Evolutionary conservation across 805 yeast species (phyloP).

Genomic region (Jamesozyma spencerorum): DNA sequence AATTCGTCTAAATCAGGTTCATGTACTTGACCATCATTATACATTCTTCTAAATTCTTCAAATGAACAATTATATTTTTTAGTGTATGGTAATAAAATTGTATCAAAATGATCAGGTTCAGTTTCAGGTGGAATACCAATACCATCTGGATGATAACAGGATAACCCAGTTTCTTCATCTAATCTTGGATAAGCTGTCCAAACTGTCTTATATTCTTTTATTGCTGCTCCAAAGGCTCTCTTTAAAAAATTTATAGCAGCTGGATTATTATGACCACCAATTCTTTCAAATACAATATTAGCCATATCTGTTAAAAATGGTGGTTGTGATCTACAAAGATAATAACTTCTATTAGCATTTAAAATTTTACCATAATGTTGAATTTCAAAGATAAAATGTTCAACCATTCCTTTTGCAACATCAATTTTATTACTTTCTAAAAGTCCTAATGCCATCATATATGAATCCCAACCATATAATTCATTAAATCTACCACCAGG

Average conservation of each 20-base stretch:
- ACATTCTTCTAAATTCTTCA: constrained; percentile 57
- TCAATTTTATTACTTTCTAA: constrained; percentile 55
- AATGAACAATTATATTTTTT: constrained; percentile 48
- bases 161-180: constrained; percentile 66
- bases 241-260: constrained; percentile 52
- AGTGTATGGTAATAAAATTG: constrained; percentile 60
- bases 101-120: constrained; percentile 77
- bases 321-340: constrained; percentile 87
- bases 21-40: constrained; percentile 52
- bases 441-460: constrained; percentile 81
- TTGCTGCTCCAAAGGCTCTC: constrained; percentile 66
- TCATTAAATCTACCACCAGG: constrained; percentile 98
- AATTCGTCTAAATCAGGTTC: constrained; percentile 86
- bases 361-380: constrained; percentile 83
- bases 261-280: constrained; percentile 39
- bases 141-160: constrained; percentile 86
- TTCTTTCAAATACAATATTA: constrained; percentile 51
- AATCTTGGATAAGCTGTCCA: constrained; percentile 73
- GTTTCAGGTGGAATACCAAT: constrained; percentile 95
- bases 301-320: constrained; percentile 95
- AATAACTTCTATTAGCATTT: constrained; percentile 90
- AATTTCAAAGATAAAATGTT: constrained; percentile 85
- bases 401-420: constrained; percentile 82
- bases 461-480: constrained; percentile 96
- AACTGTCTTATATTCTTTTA: constrained; percentile 71